Conservation (phyloP, 2,329 filamentous ascomycete genomes). For the Trichoderma gracile region DNA sequence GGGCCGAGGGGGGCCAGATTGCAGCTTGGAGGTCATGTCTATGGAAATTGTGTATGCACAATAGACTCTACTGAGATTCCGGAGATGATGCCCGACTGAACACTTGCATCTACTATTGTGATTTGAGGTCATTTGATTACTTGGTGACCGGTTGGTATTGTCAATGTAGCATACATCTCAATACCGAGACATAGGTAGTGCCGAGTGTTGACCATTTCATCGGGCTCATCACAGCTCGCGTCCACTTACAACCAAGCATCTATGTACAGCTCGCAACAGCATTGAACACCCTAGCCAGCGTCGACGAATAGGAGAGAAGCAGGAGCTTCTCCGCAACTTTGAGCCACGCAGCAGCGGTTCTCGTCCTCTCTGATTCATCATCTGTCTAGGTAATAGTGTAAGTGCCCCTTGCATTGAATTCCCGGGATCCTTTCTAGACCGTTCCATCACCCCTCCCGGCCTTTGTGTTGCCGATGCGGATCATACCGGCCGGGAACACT, state of each 20-base stretch:
- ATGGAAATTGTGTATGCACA: background rate
- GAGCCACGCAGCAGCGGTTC: background rate
- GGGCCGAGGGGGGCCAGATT: background rate
- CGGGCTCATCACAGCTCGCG: no score
- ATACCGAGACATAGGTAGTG: background rate
- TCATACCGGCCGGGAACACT: conserved; percentile 6
- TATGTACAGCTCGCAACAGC: background rate
- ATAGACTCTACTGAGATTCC: background rate
- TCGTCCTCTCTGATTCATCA: background rate
- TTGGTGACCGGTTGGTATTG: background rate
- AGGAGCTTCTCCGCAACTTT: no score
- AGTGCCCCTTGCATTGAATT: background rate
- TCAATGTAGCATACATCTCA: background rate
- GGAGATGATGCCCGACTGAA: no score
- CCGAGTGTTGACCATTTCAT: background rate
- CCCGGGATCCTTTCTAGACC: background rate
- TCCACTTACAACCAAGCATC: no score
- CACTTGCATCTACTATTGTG: no score
- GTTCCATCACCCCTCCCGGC: background rate
- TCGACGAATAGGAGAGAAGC: background rate
- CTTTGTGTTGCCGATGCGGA: background rate
- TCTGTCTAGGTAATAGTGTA: no score
- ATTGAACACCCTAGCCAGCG: background rate
- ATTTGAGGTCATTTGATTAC: background rate
- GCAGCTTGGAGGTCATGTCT: background rate